Evolutionary conservation across 257 asterid genomes (phyloP), one percentile per base, ranked within the genome.

Genomic region (Jacaranda copaia): DNA sequence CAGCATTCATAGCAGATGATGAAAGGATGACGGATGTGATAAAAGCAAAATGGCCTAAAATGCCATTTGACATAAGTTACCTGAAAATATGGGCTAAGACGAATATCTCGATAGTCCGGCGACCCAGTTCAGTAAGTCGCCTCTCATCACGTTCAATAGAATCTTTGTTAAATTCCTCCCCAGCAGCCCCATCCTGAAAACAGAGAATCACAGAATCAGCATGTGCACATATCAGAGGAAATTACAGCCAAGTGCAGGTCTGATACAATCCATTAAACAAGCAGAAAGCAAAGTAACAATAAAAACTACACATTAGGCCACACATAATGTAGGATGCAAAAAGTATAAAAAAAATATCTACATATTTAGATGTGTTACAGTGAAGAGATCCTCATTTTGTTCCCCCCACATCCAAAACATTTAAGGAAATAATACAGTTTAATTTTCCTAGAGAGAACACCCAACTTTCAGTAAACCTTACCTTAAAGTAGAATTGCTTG

Each of bases 71-170:
- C 20, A 70, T 68, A 4, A 42, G 49, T 46, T 85, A 93, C 99
- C 97, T 96, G 87, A 91, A 96, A 70, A 96, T 88, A 77, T 96
- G 97, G 72, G 89, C 92, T 25, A 96, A 86, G 74, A 91, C 89
- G 79, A 91, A 91, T 81, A 90, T 90, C 85, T 96, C 99, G 73
- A 96, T 90, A 73, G 99, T 96, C 72, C 97, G 90, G 46, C 98
- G 93, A 70, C 99, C 99, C 81, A 96, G 86, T 82, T 91, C 97
- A 81, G 98, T 91, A 55, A 96, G 92, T 64, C 98, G 87, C 84
- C 96, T 91, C 89, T 93, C 97, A 61, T 91, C 98, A 43, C 92
- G 88, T 71, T 89, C 96, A 73, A 89, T 81, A 74, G 93, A 89
- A 81, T 93, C 96, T 83, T 87, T 89, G 82, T 84, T 91, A 64